Evolutionary conservation across 441 rosid species (phyloP).

Genomic region (Erodium trifolium): DNA sequence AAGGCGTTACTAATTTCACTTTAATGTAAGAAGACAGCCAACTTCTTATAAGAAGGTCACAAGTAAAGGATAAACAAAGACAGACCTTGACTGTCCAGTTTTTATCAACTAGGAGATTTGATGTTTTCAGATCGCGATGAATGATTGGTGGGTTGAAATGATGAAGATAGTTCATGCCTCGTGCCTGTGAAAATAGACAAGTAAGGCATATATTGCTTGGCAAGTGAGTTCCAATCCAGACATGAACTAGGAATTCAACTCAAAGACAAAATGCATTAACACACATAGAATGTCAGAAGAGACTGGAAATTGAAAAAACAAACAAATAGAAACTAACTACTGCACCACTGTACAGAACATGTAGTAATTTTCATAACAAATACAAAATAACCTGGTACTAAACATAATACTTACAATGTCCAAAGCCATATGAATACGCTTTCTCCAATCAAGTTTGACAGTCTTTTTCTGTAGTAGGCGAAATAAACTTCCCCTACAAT

Average conservation of each 20-base stretch:
- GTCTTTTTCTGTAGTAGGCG: slow-evolving; percentile 9
- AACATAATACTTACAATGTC: slow-evolving; percentile 55
- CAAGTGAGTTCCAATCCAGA: neutral
- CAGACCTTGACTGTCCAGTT: slow-evolving; percentile 89
- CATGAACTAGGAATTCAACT: too few species aligned
- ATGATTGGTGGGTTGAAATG: slow-evolving; percentile 75
- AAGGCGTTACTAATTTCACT: too few species aligned
- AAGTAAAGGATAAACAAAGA: too few species aligned
- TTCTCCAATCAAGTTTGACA: slow-evolving; percentile 70
- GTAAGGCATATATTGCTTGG: neutral
- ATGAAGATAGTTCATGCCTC: slow-evolving; percentile 94
- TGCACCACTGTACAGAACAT: too few species aligned
- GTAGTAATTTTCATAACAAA: too few species aligned
- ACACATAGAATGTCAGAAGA: too few species aligned
- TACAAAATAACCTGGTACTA: too few species aligned
- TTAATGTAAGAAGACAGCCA: too few species aligned
- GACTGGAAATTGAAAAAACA: too few species aligned
- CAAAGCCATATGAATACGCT: slow-evolving; percentile 72
- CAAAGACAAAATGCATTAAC: too few species aligned
- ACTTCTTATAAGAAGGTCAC: too few species aligned
- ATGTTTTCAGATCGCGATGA: slow-evolving; percentile 94
- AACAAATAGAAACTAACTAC: too few species aligned
- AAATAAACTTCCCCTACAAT: slow-evolving; percentile 78
- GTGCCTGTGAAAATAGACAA: slow-evolving; percentile 41
- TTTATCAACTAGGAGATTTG: slow-evolving; percentile 84